These are phyloP conservation scores for Populus hybrid DNA, from an alignment of 441 rosid species.

Conservation along the genomic window DNA sequence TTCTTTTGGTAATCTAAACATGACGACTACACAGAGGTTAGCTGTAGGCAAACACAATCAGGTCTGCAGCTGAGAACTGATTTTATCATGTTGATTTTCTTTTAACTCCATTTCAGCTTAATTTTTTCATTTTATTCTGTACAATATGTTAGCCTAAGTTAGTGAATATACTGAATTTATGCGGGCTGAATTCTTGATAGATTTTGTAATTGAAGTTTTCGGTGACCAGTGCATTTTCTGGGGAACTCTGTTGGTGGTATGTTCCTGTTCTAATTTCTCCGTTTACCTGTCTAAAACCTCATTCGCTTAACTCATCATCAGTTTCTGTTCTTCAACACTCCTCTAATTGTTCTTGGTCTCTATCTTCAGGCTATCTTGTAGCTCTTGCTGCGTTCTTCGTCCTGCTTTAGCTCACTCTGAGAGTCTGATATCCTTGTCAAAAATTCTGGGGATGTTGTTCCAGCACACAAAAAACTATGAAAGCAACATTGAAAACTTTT, in stretches of 20 bases:
- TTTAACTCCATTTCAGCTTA: neutral
- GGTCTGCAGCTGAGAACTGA: neutral
- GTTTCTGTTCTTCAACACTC: slow-evolving; percentile 2
- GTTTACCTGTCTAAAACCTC: neutral
- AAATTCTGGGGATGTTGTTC: slow-evolving; percentile 71
- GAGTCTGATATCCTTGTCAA: slow-evolving; percentile 63
- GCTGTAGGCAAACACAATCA: neutral
- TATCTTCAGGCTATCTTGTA: slow-evolving; percentile 56
- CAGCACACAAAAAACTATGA: slow-evolving; percentile 28
- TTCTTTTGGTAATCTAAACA: neutral
- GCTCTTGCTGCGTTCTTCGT: slow-evolving; percentile 60
- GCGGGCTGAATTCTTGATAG: slow-evolving; percentile 87
- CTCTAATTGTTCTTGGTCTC: too few species aligned
- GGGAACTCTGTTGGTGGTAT: slow-evolving; percentile 73
- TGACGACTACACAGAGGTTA: neutral
- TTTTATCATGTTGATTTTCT: neutral
- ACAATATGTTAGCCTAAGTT: neutral
- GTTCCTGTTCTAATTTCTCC: slow-evolving; percentile 14
- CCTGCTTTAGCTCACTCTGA: slow-evolving; percentile 48
- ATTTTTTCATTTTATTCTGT: neutral
- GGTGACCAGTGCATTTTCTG: slow-evolving; percentile 59
- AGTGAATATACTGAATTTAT: slow-evolving; percentile 73
- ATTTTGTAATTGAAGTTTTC: slow-evolving; percentile 68
- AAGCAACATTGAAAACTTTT: neutral
- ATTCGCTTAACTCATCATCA: neutral